These are phyloP conservation scores for Fusarium domesticum DNA, from an alignment of 2,329 filamentous ascomycete genomes.

Conservation along the genomic window DNA sequence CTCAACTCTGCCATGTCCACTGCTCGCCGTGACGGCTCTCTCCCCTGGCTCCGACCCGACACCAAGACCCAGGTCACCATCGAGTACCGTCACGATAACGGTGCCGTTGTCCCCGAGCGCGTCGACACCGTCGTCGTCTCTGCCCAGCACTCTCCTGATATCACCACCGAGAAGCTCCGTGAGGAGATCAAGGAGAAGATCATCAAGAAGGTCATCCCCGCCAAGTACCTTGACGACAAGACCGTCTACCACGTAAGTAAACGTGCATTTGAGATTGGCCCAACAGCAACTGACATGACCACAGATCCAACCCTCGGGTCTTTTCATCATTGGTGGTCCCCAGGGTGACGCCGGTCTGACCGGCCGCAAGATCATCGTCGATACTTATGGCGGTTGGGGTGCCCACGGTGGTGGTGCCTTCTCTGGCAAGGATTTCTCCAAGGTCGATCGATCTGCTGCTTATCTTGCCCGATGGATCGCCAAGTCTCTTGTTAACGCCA, in stretches of 20 bases:
- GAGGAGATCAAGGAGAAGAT: constrained; percentile 97
- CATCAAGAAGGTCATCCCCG: constrained; percentile 90
- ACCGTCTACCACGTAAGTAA: constrained; percentile 89
- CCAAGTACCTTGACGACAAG: constrained; percentile 85
- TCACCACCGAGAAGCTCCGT: constrained; percentile 87
- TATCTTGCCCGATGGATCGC: constrained; percentile 98
- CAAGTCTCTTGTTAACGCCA: constrained; percentile 90
- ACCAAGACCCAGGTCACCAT: constrained; percentile 99
- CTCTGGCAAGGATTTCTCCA: constrained; percentile 99
- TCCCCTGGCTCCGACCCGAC: constrained; percentile 95
- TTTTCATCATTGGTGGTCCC: constrained; percentile 98
- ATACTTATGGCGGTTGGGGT: constrained; percentile 99
- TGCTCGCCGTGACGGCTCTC: constrained; percentile 79
- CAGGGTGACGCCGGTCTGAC: constrained; percentile 99
- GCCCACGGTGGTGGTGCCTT: constrained; percentile 99
- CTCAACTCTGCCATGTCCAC: constrained; percentile 93
- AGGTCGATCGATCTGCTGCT: constrained; percentile 97
- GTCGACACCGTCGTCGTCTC: constrained; percentile 97
- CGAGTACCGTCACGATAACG: constrained; percentile 96
- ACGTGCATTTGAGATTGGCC: background rate
- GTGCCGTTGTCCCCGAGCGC: constrained; percentile 85
- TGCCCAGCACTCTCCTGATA: constrained; percentile 86
- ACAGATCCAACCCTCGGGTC: constrained; percentile 90
- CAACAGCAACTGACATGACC: constrained; percentile 8
- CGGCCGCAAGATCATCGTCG: constrained; percentile 98